These are phyloP conservation scores for Halophytophthora polymorphica DNA, from an alignment of 352 stramenopile species.

Conservation along the genomic window DNA sequence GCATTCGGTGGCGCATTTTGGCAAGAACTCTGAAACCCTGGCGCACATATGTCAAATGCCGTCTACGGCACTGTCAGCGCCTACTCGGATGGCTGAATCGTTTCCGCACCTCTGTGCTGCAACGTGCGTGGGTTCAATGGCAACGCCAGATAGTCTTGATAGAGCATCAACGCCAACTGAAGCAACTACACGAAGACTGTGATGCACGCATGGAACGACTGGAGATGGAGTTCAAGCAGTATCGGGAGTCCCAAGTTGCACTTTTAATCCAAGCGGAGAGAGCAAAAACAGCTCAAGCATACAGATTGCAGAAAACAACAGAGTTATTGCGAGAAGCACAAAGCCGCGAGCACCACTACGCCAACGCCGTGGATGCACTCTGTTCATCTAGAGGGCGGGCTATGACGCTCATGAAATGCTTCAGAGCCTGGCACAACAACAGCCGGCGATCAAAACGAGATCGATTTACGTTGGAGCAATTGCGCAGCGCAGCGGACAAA, in stretches of 20 bases:
- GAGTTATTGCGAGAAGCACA: constrained; percentile 6
- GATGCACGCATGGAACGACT: constrained; percentile 11
- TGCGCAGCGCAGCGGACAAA: constrained; percentile 2
- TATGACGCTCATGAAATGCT: neutral
- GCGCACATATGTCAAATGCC: constrained; percentile 13
- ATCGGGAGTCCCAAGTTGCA: constrained; percentile 4
- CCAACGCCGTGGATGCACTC: constrained; percentile 8
- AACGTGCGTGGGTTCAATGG: constrained; percentile 25
- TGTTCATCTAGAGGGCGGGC: constrained; percentile 11
- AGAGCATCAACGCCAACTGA: constrained; percentile 21
- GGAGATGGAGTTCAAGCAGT: constrained; percentile 13
- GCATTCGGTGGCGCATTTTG: constrained; percentile 21
- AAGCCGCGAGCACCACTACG: constrained; percentile 16
- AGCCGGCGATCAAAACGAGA: constrained; percentile 4
- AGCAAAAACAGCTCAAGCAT: constrained; percentile 8
- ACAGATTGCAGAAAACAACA: constrained; percentile 6
- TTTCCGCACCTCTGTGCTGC: constrained; percentile 12
- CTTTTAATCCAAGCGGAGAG: constrained; percentile 6
- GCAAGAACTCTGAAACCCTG: constrained; percentile 19
- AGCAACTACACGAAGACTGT: constrained; percentile 9
- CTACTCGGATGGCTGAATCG: constrained; percentile 16
- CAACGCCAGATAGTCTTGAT: constrained; percentile 28
- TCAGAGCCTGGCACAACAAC: constrained; percentile 19
- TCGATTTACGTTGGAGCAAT: constrained; percentile 1
- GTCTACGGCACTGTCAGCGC: constrained; percentile 24